Conservation (phyloP, 2,329 filamentous ascomycete genomes). For the Sordariomycetes sp. region DNA sequence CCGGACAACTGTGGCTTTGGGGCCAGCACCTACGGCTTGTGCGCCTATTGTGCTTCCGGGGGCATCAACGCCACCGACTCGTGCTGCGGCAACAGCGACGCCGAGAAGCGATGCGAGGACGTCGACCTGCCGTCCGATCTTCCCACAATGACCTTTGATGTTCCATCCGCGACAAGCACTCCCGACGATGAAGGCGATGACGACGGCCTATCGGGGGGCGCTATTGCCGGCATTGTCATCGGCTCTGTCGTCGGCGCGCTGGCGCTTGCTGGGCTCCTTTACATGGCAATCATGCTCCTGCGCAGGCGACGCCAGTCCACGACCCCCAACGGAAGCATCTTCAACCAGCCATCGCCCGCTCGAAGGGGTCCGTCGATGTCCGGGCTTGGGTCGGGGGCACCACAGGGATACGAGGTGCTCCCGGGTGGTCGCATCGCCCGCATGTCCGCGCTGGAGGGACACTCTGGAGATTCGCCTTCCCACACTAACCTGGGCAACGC, state of each 20-base stretch:
- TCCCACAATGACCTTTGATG: constrained; percentile 52
- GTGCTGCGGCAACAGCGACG: constrained; percentile 77
- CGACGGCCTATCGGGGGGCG: constrained; percentile 60
- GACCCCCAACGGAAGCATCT: constrained; percentile 56
- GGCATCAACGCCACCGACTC: constrained; percentile 89
- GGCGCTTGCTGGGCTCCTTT: constrained; percentile 57
- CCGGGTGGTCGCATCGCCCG: constrained; percentile 85
- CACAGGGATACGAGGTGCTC: constrained; percentile 59
- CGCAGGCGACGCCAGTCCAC: constrained; percentile 38
- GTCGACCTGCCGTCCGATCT: constrained; percentile 72
- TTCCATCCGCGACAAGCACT: constrained; percentile 28
- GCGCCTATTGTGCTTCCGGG: constrained; percentile 73
- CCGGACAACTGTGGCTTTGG: constrained; percentile 77
- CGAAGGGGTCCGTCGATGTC: constrained; percentile 34
- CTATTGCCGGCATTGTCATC: constrained; percentile 83
- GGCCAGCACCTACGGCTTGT: constrained; percentile 63
- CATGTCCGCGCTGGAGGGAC: constrained; percentile 86
- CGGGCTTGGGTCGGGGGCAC: constrained; percentile 16
- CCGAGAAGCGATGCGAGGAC: constrained; percentile 60
- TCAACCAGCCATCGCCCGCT: constrained; percentile 83
- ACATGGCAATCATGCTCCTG: constrained; percentile 49
- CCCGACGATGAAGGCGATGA: constrained; percentile 11
- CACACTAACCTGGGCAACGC: constrained; percentile 27
- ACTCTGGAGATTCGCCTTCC: constrained; percentile 50
- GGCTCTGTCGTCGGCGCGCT: constrained; percentile 64